Evolutionary conservation across 1,139 yeast genomes (phyloP), one percentile per base, ranked within the genome.

Genomic region (Pichia sp.): DNA sequence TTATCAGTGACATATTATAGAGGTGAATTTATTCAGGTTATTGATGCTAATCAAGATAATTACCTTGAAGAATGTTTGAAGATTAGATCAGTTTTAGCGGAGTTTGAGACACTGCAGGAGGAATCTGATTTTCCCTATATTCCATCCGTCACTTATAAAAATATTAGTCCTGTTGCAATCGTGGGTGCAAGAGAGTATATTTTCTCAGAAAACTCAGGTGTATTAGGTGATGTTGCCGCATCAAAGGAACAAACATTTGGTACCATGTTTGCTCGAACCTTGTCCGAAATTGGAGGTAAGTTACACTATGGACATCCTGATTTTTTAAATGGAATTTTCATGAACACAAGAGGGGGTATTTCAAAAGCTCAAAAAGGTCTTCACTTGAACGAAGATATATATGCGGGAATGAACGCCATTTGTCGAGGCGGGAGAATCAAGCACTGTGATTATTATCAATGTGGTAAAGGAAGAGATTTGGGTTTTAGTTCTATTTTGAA

Each of bases 171-270:
- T 0, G 88, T 87, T 5, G 95, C 95, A 0, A 85, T 87, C 45
- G 71, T 87, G 33, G 95, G 96, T 0, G 92, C 95, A 0, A 71
- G 96, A 53, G 96, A 87, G 57, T 85, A 85, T 55, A 85, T 87
- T 2, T 87, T 87, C 57, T 84, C 95, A 0, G 95, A 86, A 59
- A 83, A 83, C 54, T 77, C 83, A 46, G 96, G 96, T 5, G 81
- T 86, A 3, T 65, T 87, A 27, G 96, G 96, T 1, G 96, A 87
- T 62, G 81, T 87, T 46, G 95, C 96, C 1, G 96, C 96, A 1
- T 95, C 95, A 0, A 87, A 87, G 57, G 96, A 87, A 57, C 95
- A 87, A 59, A 87, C 96, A 0, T 87, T 87, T 68, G 95, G 96
- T 0, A 87, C 96, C 0, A 66, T 87, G 46, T 87, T 86, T 68